Percentiles rank a stretch among this genome's conserved stretches.
These are phyloP conservation scores for Leishmania mexicana DNA, from an alignment of 208 protist species.

Conservation along the genomic window DNA sequence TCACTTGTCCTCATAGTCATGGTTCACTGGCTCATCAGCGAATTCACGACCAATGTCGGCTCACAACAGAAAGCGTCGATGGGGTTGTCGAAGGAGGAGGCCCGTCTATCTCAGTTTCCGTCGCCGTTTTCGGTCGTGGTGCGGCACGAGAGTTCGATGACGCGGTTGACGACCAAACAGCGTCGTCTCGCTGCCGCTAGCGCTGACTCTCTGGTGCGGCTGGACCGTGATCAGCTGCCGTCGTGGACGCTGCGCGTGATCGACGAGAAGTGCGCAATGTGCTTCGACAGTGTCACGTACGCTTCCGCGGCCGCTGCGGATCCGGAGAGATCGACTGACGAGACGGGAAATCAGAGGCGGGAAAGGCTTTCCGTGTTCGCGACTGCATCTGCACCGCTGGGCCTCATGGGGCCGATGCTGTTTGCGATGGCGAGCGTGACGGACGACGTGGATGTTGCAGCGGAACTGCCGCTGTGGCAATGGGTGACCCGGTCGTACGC, in stretches of 20 bases:
- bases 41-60: neutral
- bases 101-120: fast-evolving
- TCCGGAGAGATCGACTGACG: neutral
- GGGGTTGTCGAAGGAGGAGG: neutral
- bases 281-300: neutral
- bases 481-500: neutral
- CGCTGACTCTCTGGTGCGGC: neutral
- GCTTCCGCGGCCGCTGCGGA: neutral
- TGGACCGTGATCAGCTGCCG: neutral
- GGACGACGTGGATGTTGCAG: neutral
- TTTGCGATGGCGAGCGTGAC: neutral
- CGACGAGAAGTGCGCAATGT: conserved; percentile 3
- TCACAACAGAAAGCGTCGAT: neutral
- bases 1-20: neutral
- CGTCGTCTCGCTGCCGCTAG: neutral
- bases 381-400: conserved; percentile 4
- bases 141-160: neutral
- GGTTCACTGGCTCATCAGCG: neutral
- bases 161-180: neutral
- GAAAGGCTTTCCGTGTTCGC: neutral
- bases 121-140: neutral
- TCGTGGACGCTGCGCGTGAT: conserved; percentile 7
- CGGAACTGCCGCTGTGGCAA: neutral
- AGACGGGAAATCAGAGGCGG: neutral
- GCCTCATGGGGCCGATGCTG: conserved; percentile 8